Conservation (phyloP, 2,329 filamentous ascomycete species). For the Fusarium subglutinans region DNA sequence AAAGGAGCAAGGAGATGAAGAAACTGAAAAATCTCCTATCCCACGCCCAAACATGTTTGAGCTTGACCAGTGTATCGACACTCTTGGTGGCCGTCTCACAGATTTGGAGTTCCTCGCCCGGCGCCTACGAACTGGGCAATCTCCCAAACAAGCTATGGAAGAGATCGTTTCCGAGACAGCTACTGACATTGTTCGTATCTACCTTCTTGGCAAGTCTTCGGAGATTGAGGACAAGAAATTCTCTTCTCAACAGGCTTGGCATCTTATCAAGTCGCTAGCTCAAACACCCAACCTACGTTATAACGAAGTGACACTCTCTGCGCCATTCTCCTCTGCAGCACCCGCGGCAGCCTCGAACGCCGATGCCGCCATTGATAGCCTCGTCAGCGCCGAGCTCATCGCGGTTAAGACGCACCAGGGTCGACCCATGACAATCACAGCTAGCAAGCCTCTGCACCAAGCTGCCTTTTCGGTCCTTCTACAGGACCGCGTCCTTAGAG, state of each 20-base stretch:
- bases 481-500: slow-evolving; percentile 75
- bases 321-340: slow-evolving; percentile 69
- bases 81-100: slow-evolving; percentile 89
- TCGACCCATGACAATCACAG: slow-evolving; percentile 78
- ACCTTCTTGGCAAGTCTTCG: slow-evolving; percentile 72
- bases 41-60: slow-evolving; percentile 65
- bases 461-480: slow-evolving; percentile 81
- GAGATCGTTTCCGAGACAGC: slow-evolving; percentile 92
- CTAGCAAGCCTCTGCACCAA: slow-evolving; percentile 86
- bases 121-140: slow-evolving; percentile 86
- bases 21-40: slow-evolving; percentile 34
- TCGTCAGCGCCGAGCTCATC: slow-evolving; percentile 89
- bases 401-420: slow-evolving; percentile 77
- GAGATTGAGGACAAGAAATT: slow-evolving; percentile 67
- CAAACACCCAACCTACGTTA: slow-evolving; percentile 76
- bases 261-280: slow-evolving; percentile 81
- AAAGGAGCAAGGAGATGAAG: slow-evolving; percentile 38
- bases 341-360: slow-evolving; percentile 61
- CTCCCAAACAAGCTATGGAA: slow-evolving; percentile 79
- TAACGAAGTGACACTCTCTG: slow-evolving; percentile 83
- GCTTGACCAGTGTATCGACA: slow-evolving; percentile 82
- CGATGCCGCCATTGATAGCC: slow-evolving; percentile 78
- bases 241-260: slow-evolving; percentile 90
- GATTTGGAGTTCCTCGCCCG: slow-evolving; percentile 95
- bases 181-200: slow-evolving; percentile 93